Percentiles rank a stretch among this genome's conserved stretches.
These are phyloP conservation scores for Suhomyces xylopsoci DNA, from an alignment of 805 yeast species.

Conservation along the genomic window DNA sequence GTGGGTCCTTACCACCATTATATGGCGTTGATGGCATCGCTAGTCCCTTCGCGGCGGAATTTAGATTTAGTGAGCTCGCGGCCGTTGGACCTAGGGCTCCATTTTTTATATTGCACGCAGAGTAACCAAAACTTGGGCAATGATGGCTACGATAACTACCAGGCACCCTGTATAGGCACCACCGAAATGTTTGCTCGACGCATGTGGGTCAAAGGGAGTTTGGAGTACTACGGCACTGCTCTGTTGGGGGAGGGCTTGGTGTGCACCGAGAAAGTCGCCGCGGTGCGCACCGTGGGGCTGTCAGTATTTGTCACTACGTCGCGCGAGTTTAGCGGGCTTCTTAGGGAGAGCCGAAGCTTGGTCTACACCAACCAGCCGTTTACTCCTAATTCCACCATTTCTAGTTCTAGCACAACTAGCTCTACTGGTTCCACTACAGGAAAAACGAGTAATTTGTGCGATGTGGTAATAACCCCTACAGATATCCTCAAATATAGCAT, in stretches of 20 bases:
- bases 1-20: slow-evolving; percentile 11
- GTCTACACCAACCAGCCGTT: slow-evolving; percentile 53
- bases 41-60: not conserved
- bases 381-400: not conserved
- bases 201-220: slow-evolving; percentile 77
- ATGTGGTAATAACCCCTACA: slow-evolving; percentile 36
- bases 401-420: too few species aligned
- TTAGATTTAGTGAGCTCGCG: not conserved
- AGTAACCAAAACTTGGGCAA: slow-evolving; percentile 43
- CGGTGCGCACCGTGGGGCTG: slow-evolving; percentile 32
- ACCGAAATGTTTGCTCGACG: slow-evolving; percentile 48
- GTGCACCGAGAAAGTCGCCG: slow-evolving; percentile 54
- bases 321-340: slow-evolving; percentile 42
- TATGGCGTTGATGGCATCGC: not conserved
- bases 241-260: slow-evolving; percentile 18
- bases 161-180: slow-evolving; percentile 48
- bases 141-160: slow-evolving; percentile 83
- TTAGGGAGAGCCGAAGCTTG: slow-evolving; percentile 55
- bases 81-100: slow-evolving; percentile 47
- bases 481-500: slow-evolving; percentile 66
- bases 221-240: slow-evolving; percentile 33
- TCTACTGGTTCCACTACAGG: not conserved
- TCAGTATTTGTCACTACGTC: slow-evolving; percentile 54
- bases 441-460: not conserved
- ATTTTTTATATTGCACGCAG: slow-evolving; percentile 67